These are phyloP conservation scores for Ganoderma meredithae DNA, from an alignment of 1,284 basidiomycete species.

Conservation along the genomic window DNA sequence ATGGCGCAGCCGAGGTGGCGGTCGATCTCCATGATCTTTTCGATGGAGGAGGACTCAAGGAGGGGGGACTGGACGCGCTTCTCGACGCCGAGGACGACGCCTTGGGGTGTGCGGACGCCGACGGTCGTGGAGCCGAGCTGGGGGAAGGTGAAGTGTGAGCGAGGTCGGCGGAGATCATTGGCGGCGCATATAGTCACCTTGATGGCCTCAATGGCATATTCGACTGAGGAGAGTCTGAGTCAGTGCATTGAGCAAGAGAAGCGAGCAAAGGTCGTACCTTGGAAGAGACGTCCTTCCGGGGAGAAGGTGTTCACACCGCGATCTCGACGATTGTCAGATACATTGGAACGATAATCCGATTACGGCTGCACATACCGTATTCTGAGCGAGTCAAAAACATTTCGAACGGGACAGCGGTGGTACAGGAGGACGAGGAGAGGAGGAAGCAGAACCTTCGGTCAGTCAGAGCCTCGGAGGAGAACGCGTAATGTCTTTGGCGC, in stretches of 20 bases:
- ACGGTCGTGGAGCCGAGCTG: slow-evolving; percentile 98
- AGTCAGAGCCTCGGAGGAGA: too few relatives aligned
- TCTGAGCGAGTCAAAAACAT: slow-evolving; percentile 96
- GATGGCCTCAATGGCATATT: slow-evolving; percentile 99
- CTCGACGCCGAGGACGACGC: slow-evolving; percentile 95
- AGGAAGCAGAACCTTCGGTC: slow-evolving; percentile 9
- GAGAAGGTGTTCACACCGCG: slow-evolving; percentile 99
- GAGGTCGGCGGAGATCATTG: too few relatives aligned
- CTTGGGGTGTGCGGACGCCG: slow-evolving; percentile 87
- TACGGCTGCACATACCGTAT: slow-evolving; percentile 66
- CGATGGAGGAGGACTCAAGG: slow-evolving; percentile 94
- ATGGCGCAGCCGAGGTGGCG: slow-evolving; percentile 96
- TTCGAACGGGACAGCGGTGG: slow-evolving; percentile 9
- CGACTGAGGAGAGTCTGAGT: slow-evolving; percentile 63
- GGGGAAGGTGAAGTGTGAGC: slow-evolving; percentile 25
- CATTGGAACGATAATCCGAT: neutral
- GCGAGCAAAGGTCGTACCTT: slow-evolving; percentile 61
- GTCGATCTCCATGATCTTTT: slow-evolving; percentile 99
- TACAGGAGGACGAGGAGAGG: slow-evolving; percentile 1
- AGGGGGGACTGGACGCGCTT: slow-evolving; percentile 98
- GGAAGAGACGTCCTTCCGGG: slow-evolving; percentile 94
- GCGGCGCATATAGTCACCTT: slow-evolving; percentile 63
- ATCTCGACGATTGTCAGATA: slow-evolving; percentile 57
- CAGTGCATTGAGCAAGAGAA: neutral
- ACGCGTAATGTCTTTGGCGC: slow-evolving; percentile 27